Conservation (phyloP, 768 basidiomycete species). For the Leccinum pellstonianum region DNA sequence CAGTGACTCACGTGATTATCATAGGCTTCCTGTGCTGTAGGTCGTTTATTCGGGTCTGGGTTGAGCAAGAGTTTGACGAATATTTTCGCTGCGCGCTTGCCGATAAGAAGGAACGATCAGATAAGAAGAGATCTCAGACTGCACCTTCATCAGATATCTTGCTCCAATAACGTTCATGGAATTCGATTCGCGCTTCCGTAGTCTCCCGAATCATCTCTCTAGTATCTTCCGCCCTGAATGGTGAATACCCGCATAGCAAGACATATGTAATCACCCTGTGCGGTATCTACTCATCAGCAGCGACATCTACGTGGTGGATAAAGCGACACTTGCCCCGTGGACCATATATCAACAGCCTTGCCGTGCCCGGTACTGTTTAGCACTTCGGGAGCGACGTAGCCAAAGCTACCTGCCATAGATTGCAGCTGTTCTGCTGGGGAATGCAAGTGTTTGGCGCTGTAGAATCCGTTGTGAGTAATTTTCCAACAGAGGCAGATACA, state of each 20-base stretch:
- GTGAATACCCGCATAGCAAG: slow-evolving; percentile 91
- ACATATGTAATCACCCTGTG: slow-evolving; percentile 91
- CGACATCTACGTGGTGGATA: background rate
- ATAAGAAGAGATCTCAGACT: slow-evolving; percentile 6
- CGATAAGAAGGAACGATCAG: background rate
- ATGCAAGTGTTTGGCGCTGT: slow-evolving; percentile 80
- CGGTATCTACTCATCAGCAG: background rate
- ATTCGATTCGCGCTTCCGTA: slow-evolving; percentile 79
- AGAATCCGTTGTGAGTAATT: background rate
- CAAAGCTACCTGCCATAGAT: slow-evolving; percentile 77
- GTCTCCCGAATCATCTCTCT: slow-evolving; percentile 79
- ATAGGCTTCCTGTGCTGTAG: slow-evolving; percentile 71
- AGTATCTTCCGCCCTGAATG: slow-evolving; percentile 84
- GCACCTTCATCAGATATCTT: slow-evolving; percentile 78
- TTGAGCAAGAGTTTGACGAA: slow-evolving; percentile 76
- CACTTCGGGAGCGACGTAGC: slow-evolving; percentile 91
- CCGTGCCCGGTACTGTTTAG: slow-evolving; percentile 81
- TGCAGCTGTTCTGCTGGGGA: slow-evolving; percentile 67
- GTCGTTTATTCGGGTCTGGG: slow-evolving; percentile 67
- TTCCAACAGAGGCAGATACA: background rate
- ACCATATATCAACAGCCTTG: slow-evolving; percentile 93
- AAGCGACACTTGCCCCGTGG: slow-evolving; percentile 65
- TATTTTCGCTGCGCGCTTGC: slow-evolving; percentile 59
- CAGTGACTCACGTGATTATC: slow-evolving; percentile 53
- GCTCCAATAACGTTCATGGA: slow-evolving; percentile 94